Conservation (phyloP, 2,329 filamentous ascomycete species). For the Leptographium procerum region DNA sequence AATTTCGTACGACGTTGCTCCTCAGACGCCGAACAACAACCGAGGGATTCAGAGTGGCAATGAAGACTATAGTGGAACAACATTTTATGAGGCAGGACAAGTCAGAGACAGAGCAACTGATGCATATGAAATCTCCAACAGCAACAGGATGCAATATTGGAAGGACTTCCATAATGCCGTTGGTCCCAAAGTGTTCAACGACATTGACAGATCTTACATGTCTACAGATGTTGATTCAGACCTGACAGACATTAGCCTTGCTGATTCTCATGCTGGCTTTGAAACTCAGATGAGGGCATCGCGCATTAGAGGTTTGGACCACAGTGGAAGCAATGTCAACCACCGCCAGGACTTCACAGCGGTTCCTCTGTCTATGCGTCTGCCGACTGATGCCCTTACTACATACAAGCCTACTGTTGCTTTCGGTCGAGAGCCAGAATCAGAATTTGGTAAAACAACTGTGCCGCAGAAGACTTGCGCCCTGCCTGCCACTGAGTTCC, state of each 20-base stretch:
- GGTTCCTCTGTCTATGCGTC: neutral
- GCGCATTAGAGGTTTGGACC: neutral
- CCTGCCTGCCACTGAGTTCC: neutral
- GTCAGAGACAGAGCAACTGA: neutral
- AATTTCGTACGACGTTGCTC: accelerated
- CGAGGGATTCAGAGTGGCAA: neutral
- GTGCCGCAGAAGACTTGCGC: neutral
- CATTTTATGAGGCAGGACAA: neutral
- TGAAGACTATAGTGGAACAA: neutral
- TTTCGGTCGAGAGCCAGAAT: neutral
- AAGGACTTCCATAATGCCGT: neutral
- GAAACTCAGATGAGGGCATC: neutral
- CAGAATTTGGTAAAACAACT: neutral
- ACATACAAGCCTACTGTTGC: neutral
- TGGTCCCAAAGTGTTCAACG: neutral
- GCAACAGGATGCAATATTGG: neutral
- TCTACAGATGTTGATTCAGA: neutral
- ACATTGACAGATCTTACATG: neutral
- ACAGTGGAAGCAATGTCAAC: neutral
- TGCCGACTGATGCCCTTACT: neutral
- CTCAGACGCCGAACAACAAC: too few species aligned
- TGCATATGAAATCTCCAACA: neutral
- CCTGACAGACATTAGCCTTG: neutral
- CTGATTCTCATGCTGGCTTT: neutral
- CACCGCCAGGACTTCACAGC: neutral